These are phyloP conservation scores for Teratosphaeriaceae sp. DNA, from an alignment of 2,329 filamentous ascomycete species.

Conservation along the genomic window DNA sequence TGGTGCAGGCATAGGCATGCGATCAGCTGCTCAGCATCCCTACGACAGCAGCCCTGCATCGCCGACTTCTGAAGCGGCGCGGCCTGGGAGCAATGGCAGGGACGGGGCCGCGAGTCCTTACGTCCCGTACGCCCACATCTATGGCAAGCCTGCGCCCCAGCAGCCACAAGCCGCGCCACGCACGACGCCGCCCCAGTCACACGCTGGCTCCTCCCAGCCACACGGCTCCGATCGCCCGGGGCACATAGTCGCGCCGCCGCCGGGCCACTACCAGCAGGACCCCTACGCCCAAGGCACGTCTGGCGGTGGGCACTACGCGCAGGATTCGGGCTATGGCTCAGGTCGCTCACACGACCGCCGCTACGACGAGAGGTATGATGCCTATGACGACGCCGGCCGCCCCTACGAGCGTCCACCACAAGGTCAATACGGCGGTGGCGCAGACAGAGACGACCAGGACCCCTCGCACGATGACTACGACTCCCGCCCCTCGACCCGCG, in stretches of 20 bases:
- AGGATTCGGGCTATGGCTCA: slow-evolving; percentile 11
- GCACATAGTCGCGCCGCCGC: slow-evolving; percentile 14
- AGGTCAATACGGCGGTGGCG: not conserved
- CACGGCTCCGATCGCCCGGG: slow-evolving; percentile 18
- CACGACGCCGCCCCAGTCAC: slow-evolving; percentile 16
- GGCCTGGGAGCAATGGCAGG: not conserved
- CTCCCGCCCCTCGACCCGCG: slow-evolving; percentile 7
- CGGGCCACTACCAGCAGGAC: slow-evolving; percentile 21
- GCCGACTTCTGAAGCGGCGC: not conserved
- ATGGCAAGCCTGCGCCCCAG: slow-evolving; percentile 16
- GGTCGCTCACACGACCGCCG: slow-evolving; percentile 10
- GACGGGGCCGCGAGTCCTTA: slow-evolving; percentile 21
- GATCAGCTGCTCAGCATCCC: slow-evolving; percentile 8
- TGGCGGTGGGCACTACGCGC: slow-evolving; percentile 6
- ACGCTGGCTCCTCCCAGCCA: slow-evolving; percentile 17
- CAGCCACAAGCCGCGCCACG: slow-evolving; percentile 3
- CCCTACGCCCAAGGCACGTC: slow-evolving; percentile 20
- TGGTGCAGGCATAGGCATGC: slow-evolving; percentile 1
- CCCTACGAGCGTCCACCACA: slow-evolving; percentile 4
- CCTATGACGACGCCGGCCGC: slow-evolving; percentile 13
- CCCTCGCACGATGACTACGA: slow-evolving; percentile 3
- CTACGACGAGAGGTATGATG: slow-evolving; percentile 6
- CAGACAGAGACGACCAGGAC: slow-evolving; percentile 1
- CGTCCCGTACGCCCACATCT: slow-evolving; percentile 30
- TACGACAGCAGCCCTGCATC: slow-evolving; percentile 7